Base-by-base conservation (phyloP, 169 alveolate genomes). In the Plasmodium malariae region DNA sequence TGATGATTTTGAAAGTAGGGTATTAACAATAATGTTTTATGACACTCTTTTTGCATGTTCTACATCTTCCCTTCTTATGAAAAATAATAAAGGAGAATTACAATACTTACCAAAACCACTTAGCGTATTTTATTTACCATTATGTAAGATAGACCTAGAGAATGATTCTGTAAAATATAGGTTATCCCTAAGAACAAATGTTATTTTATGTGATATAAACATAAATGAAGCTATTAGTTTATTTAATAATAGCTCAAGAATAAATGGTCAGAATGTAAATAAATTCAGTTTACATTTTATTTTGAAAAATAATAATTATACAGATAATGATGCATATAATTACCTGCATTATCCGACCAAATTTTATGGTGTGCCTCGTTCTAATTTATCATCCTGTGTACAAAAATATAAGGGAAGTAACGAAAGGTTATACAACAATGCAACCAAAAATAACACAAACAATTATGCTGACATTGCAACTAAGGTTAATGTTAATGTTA, bases 171-270 rank as follows among this genome's bases (percentile, higher is more conserved):
- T 76, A 12, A 76, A 76, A 36, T 76, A 76, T 45, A 76, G 89
- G 51, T 62, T 76, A 68, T 74, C 63, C 3, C 34, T 76, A 48
- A 76, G 51, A 45, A 76, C 76, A 21, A 76, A 62, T 51, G 62
- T 55, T 19, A 76, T 60, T 2, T 51, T 60, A 19, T 76, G 78
- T 54, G 54, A 76, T 21, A 67, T 76, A 24, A 76, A 76, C 30
- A 76, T 76, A 43, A 76, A 76, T 9, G 89, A 76, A 62, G 89
- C 89, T 34, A 76, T 76, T 45, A 62, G 69, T 68, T 76, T 76
- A 67, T 76, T 76, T 67, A 60, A 76, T 55, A 76, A 62, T 26
- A 76, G 74, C 32, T 62, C 89, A n/a, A 76, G 62, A 60, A 43
- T 76, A 65, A 67, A 32, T 40, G 89, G 89, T 48, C 89, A 67